Conservation (phyloP, 202 grass and related monocot species). For the Setaria viridis region DNA sequence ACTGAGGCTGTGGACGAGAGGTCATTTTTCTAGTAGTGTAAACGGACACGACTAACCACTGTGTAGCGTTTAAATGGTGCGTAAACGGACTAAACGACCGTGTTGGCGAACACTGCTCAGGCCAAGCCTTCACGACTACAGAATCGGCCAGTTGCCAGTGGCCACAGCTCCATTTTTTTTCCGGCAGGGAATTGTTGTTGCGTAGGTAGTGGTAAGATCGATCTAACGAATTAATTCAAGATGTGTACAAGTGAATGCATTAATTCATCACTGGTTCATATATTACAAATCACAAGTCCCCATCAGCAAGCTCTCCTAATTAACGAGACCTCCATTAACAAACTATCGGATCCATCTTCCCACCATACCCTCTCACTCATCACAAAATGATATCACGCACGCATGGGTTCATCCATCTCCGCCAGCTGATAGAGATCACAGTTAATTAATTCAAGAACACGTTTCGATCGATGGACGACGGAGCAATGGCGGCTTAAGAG, state of each 20-base stretch:
- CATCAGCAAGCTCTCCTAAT: conserved; percentile 46
- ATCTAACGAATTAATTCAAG: conserved; percentile 7
- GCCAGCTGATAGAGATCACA: conserved; percentile 1
- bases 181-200: background rate
- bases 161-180: no score
- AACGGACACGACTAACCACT: no score
- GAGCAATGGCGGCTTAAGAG: conserved; percentile 43
- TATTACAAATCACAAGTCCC: conserved; percentile 62
- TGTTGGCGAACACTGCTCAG: no score
- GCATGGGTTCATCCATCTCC: conserved; percentile 7
- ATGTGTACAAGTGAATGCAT: conserved; percentile 61
- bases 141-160: no score
- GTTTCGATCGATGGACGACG: background rate
- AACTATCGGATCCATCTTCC: conserved; percentile 7
- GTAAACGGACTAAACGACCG: no score
- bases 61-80: no score
- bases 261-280: conserved; percentile 57
- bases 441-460: conserved; percentile 20
- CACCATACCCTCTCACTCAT: conserved; percentile 43
- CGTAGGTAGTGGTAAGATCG: background rate
- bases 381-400: conserved; percentile 48
- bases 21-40: no score
- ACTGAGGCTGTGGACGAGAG: no score
- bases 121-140: no score
- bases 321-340: conserved; percentile 44